Percentiles rank a stretch among this genome's conserved stretches.
phyloP scores from a whole-genome alignment of 495 filamentous ascomycete species.

The Aspergillus cavernicola region DNA sequence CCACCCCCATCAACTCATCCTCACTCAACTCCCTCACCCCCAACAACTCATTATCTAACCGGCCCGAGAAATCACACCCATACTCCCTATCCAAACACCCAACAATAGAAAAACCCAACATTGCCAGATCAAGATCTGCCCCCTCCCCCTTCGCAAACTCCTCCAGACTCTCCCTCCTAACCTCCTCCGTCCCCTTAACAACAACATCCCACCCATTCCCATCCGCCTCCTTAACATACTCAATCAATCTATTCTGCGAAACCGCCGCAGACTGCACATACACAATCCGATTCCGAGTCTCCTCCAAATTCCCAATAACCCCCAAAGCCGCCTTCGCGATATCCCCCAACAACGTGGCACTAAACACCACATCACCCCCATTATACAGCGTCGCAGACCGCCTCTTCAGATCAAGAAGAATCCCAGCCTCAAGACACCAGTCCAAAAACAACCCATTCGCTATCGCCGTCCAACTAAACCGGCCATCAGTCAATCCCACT shows the following conservation, averaged over 20 bases:
- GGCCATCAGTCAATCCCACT: not conserved
- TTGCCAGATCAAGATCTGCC: not conserved
- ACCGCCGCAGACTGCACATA: not conserved
- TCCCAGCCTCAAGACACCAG: not conserved
- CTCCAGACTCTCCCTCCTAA: not conserved
- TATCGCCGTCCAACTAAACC: not conserved
- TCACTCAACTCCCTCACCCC: not conserved
- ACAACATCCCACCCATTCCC: not conserved
- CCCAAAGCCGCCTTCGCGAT: conserved; percentile 3
- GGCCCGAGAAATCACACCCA: not conserved
- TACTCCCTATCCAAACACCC: not conserved
- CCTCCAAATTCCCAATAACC: not conserved
- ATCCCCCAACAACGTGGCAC: not conserved
- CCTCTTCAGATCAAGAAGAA: not conserved
- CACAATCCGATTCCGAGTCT: not conserved
- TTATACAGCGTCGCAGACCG: conserved; percentile 6
- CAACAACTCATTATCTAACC: not conserved
- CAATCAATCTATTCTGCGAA: not conserved
- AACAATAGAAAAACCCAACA: not conserved
- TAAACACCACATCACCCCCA: conserved; percentile 5
- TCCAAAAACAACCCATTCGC: conserved; percentile 4
- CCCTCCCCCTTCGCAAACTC: not conserved
- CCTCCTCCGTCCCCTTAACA: not conserved
- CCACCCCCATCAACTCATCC: not conserved
- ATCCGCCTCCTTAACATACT: not conserved